phyloP scores from a whole-genome alignment of 495 filamentous ascomycete genomes.

The Penicillium paxilli region DNA sequence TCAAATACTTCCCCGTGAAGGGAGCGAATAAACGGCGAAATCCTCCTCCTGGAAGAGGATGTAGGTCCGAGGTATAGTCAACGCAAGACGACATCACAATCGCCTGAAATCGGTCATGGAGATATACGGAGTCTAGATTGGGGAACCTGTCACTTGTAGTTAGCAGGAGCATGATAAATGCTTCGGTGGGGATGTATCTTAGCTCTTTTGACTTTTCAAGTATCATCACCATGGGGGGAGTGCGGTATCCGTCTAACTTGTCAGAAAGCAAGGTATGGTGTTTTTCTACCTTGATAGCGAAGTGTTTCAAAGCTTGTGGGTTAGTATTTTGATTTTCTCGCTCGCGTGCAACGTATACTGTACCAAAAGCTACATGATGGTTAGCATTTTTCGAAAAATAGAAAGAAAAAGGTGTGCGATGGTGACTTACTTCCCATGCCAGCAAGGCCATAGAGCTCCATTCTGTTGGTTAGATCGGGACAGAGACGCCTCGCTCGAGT shows the following conservation, averaged over 20 bases:
- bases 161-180: slow-evolving; percentile 20
- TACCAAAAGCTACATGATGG: slow-evolving; percentile 21
- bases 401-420: neutral
- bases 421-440: slow-evolving; percentile 18
- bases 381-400: slow-evolving; percentile 7
- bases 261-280: slow-evolving; percentile 9
- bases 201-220: neutral
- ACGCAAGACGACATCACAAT: slow-evolving; percentile 26
- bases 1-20: slow-evolving; percentile 17
- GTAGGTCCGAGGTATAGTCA: slow-evolving; percentile 13
- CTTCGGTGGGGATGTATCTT: slow-evolving; percentile 25
- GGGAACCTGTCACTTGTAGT: slow-evolving; percentile 25
- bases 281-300: slow-evolving; percentile 22
- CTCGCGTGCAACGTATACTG: slow-evolving; percentile 22
- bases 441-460: slow-evolving; percentile 20
- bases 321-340: neutral
- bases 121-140: slow-evolving; percentile 27
- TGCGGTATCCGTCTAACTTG: neutral
- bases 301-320: slow-evolving; percentile 6
- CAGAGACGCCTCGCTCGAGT: slow-evolving; percentile 10
- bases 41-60: neutral
- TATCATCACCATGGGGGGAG: slow-evolving; percentile 6
- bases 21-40: slow-evolving; percentile 4
- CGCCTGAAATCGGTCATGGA: slow-evolving; percentile 17
- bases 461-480: neutral